Evolutionary conservation across 257 asterid species (phyloP), one percentile per base, ranked within the genome.

Genomic region (Rehmannia glutinosa): DNA sequence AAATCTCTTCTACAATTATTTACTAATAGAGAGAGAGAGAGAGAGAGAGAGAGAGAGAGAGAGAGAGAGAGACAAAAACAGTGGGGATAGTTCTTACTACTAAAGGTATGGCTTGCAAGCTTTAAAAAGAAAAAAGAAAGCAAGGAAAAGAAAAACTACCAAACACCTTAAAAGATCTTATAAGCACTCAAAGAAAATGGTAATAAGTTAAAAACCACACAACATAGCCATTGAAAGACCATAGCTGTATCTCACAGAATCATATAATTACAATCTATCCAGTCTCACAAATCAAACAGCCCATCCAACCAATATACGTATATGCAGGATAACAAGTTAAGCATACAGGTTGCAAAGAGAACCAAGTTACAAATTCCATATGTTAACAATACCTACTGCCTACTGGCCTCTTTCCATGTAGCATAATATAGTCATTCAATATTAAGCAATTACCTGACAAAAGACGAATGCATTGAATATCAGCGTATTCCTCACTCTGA

Each of bases 401-500:
- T n/a, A n/a, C n/a, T n/a, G n/a, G n/a, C n/a, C n/a, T n/a, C n/a
- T 17, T 33, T 15, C 47, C 53, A 49, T 16, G 23, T 21, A 43
- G 47, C 35, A 64, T 36, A 41, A 62, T 20, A 13, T 21, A 62
- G 11, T 32, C 59, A 16, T 30, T 38, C 45, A 49, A 45, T 27
- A 24, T 28, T n/a, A 43, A 1, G 17, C 11, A 49, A 74, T 72
- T 71, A 86, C 97, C 95, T 93, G 99, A 46, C 96, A 88, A 59
- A 93, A 60, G 74, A 93, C 97, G 35, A 90, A 93, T 21, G 97
- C 82, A 64, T 93, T 93, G 89, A 93, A 93, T 71, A 93, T 85
- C 77, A 93, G 74, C 0, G 99, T 88, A 58, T 93, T 90, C 92
- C 76, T 90, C 80, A 85, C 83, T 81, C 68, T 75, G 76, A 74